phyloP scores from a whole-genome alignment of 176 grass and related monocot species.

The Aechmea fasciata region DNA sequence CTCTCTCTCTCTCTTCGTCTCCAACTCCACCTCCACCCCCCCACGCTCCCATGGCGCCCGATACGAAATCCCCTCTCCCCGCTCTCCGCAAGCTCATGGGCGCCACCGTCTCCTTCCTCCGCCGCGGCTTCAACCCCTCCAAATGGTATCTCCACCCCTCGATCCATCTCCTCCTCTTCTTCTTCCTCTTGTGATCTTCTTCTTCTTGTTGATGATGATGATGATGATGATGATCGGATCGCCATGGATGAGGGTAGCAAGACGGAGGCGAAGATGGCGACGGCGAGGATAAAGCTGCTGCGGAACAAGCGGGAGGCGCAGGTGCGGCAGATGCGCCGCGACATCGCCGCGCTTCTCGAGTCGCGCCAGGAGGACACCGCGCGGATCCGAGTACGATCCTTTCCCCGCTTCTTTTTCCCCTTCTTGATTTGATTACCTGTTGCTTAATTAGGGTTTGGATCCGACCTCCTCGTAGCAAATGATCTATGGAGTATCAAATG shows the following conservation, averaged over 20 bases:
- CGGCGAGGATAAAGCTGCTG: constrained; percentile 82
- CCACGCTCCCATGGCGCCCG: constrained; percentile 1
- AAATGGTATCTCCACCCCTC: constrained; percentile 41
- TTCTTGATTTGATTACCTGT: neutral
- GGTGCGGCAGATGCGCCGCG: constrained; percentile 72
- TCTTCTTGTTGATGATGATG: constrained; percentile 5
- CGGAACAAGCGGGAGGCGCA: constrained; percentile 62
- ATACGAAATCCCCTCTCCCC: neutral
- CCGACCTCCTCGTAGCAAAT: no score
- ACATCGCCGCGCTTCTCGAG: constrained; percentile 66
- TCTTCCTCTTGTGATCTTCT: constrained; percentile 19
- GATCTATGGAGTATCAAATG: no score
- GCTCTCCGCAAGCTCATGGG: constrained; percentile 5
- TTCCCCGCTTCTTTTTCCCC: neutral
- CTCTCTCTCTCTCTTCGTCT: neutral
- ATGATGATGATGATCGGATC: neutral
- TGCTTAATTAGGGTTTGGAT: neutral
- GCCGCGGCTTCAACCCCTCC: constrained; percentile 59
- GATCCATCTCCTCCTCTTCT: constrained; percentile 2
- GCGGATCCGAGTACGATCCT: constrained; percentile 50
- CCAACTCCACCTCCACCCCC: neutral
- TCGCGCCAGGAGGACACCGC: constrained; percentile 66
- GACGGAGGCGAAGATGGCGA: constrained; percentile 80
- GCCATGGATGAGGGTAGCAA: constrained; percentile 35
- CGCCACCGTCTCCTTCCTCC: constrained; percentile 19